Base-by-base conservation (phyloP, 345 rosid species). In the Aquilaria malaccensis region DNA sequence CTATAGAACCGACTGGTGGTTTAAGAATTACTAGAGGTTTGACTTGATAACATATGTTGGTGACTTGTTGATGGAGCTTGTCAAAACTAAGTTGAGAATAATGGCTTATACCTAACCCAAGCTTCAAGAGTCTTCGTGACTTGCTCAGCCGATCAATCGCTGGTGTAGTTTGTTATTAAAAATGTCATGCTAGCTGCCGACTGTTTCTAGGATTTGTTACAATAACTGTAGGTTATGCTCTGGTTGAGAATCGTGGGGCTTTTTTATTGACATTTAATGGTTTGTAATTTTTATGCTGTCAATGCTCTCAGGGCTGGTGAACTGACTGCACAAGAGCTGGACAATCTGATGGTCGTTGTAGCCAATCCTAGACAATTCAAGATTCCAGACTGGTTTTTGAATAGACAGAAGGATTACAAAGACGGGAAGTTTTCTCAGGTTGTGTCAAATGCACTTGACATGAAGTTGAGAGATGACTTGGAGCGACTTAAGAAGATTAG, bases 391-490 rank as follows among this genome's bases (percentile, higher is more conserved):
- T 92, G 95, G 95, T 88, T 91, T 67, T 72, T 91, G 74, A 91
- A 91, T 65, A 86, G 96, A 70, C 93, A 91, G 76, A 91, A 91
- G 77, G 98, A 88, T 45, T 86, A 91, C 83, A 91, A 86, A 58
- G 98, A 91, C 13, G 96, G 96, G 0, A 91, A 86, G 75, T 86
- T 76, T 46, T 84, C 90, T 50, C 96, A 91, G 67, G 96, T 91
- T 65, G 90, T 91, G 61, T 91, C 96, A 33, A 91, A 91, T 54
- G 98, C 92, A 1, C 73, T 91, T 49, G 95, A 88, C 83, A 91
- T 91, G 96, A 91, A 91, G 78, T 74, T 91, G 73, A 91, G 98
- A 66, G 98, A 91, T 78, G 97, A 91, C 81, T 79, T 91, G 56
- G 97, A 91, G 78, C 81, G 97, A 45, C 78, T 91, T 64, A 91